Percentiles rank a stretch among this genome's conserved stretches.
Conservation (phyloP, 2,329 filamentous ascomycete species). For the Ambrosiella xylebori region DNA sequence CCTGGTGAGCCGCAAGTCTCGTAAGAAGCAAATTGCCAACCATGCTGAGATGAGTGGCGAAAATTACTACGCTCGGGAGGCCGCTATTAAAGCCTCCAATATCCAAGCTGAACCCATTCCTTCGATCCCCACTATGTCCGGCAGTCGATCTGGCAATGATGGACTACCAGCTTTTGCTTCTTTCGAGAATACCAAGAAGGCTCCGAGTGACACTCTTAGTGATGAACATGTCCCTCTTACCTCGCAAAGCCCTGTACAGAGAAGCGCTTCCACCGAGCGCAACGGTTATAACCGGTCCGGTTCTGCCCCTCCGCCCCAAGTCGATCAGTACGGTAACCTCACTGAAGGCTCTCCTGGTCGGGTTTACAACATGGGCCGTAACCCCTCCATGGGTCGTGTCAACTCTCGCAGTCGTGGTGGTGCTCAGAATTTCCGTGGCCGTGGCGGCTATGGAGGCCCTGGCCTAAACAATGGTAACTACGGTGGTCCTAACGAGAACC, state of each 20-base stretch:
- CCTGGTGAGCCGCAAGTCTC: constrained; percentile 78
- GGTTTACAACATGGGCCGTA: not conserved
- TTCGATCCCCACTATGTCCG: constrained; percentile 32
- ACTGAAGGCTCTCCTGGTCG: not conserved
- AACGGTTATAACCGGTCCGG: constrained; percentile 21
- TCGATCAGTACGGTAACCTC: constrained; percentile 50
- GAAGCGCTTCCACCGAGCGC: constrained; percentile 23
- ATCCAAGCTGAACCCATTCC: constrained; percentile 38
- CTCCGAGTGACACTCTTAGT: constrained; percentile 30
- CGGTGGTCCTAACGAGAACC: constrained; percentile 12
- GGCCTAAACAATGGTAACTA: constrained; percentile 17
- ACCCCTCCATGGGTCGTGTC: constrained; percentile 29
- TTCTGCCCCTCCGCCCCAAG: constrained; percentile 21
- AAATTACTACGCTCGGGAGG: constrained; percentile 67
- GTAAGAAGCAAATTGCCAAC: constrained; percentile 77
- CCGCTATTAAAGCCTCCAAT: constrained; percentile 31
- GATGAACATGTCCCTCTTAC: constrained; percentile 60
- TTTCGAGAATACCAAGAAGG: constrained; percentile 43
- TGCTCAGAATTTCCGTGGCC: constrained; percentile 28
- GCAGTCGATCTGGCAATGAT: constrained; percentile 27
- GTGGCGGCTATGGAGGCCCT: constrained; percentile 28
- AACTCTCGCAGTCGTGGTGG: constrained; percentile 38
- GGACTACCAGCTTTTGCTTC: constrained; percentile 40
- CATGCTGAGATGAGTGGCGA: constrained; percentile 96
- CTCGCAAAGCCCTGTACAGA: constrained; percentile 41